Percentiles rank a stretch among this genome's conserved stretches.
Evolutionary conservation across 2,329 filamentous ascomycete species (phyloP).

Genomic region (Colletotrichum endophyticum): DNA sequence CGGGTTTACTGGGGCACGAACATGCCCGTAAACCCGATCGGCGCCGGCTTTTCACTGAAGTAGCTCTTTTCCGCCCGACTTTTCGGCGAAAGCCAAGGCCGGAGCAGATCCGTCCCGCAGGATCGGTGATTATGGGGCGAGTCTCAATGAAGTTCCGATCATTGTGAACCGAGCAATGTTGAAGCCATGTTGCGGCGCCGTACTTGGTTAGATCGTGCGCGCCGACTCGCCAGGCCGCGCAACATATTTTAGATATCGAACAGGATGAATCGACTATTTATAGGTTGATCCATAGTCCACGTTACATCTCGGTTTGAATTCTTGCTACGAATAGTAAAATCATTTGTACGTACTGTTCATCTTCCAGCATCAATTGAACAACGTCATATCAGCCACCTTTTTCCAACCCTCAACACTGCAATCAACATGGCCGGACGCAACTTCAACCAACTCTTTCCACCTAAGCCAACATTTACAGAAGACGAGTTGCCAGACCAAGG

Average conservation of each 20-base stretch:
- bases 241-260: background rate
- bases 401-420: background rate
- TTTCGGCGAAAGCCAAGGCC: background rate
- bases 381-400: background rate
- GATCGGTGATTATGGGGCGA: background rate
- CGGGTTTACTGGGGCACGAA: background rate
- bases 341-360: no score
- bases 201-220: background rate
- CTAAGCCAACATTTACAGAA: conserved; percentile 44
- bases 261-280: background rate
- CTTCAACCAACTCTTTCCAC: conserved; percentile 30
- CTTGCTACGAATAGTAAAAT: no score
- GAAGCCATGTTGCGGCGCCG: background rate
- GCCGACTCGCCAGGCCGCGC: background rate
- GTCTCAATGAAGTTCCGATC: background rate
- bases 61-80: background rate
- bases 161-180: background rate
- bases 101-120: background rate
- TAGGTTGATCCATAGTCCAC: background rate
- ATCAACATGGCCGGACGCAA: background rate
- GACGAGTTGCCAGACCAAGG: conserved; percentile 42
- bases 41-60: background rate
- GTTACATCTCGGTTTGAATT: background rate
- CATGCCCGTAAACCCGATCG: background rate
- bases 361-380: background rate